Conservation (phyloP, 2,329 filamentous ascomycete species). For the Trichoderma polysporum region DNA sequence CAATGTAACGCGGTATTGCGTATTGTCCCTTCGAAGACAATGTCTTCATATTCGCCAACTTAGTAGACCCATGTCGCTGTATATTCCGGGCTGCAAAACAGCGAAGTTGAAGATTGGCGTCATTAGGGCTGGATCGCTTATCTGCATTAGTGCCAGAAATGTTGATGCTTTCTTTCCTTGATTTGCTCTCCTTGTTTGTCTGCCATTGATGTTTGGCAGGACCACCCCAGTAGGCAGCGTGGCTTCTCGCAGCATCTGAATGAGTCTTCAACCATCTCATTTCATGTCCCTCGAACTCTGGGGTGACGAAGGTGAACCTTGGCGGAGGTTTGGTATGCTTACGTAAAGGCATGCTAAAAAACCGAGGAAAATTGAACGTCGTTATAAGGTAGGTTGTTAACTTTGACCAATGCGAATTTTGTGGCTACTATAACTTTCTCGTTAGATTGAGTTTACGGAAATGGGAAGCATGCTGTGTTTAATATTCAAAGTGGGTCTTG, state of each 20-base stretch:
- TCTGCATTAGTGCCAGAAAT: not conserved
- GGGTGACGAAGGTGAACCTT: not conserved
- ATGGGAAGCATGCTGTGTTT: not conserved
- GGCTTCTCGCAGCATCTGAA: constrained; percentile 7
- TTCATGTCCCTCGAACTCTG: not conserved
- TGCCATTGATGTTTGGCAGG: constrained; percentile 8
- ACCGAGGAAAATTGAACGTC: not conserved
- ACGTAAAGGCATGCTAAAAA: not conserved
- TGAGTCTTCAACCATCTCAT: constrained; percentile 12
- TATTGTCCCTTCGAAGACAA: not conserved
- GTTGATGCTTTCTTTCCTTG: not conserved
- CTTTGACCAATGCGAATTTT: not conserved
- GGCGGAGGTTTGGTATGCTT: not conserved
- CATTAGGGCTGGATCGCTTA: not conserved
- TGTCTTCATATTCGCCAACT: not conserved
- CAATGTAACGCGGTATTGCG: not conserved
- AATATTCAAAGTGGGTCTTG: not conserved
- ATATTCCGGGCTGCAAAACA: not conserved
- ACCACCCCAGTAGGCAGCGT: constrained; percentile 2
- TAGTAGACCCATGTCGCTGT: not conserved
- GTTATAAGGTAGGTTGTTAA: not conserved
- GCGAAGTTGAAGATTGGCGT: not conserved
- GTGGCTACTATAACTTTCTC: not conserved
- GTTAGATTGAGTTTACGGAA: not conserved
- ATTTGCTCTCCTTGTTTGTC: not conserved